A percentile compares a stretch with the other conserved stretches of the same genome.
Conservation (phyloP, 352 stramenopile species). For the Pythium phragmitis region DNA sequence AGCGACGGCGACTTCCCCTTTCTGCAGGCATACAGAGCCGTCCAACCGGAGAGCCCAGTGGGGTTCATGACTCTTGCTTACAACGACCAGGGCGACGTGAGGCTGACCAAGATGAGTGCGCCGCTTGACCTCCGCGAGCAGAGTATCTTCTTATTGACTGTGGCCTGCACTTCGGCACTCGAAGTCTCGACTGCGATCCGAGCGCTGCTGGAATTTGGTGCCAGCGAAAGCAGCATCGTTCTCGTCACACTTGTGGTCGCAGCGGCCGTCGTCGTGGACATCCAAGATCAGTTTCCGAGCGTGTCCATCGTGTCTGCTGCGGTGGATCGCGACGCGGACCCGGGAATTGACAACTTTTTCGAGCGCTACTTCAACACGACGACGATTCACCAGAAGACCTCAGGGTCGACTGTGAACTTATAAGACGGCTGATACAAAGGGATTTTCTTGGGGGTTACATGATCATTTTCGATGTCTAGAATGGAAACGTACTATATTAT, state of each 20-base stretch:
- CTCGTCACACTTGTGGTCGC: slow-evolving; percentile 35
- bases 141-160: slow-evolving; percentile 32
- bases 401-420: slow-evolving; percentile 11
- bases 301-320: slow-evolving; percentile 30
- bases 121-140: slow-evolving; percentile 20
- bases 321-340: slow-evolving; percentile 31
- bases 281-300: slow-evolving; percentile 26
- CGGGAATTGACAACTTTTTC: slow-evolving; percentile 36
- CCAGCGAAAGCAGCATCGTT: slow-evolving; percentile 24
- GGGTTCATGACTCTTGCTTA: slow-evolving; percentile 29
- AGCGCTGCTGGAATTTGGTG: slow-evolving; percentile 35
- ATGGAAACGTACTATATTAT: no score
- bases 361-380: slow-evolving; percentile 36
- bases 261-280: slow-evolving; percentile 20
- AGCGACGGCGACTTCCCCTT: slow-evolving; percentile 27
- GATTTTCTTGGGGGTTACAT: background rate
- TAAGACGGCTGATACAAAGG: background rate
- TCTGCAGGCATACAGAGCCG: slow-evolving; percentile 26
- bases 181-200: slow-evolving; percentile 30
- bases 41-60: slow-evolving; percentile 23
- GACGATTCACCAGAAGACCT: slow-evolving; percentile 18
- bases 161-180: slow-evolving; percentile 22
- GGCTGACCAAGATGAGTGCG: slow-evolving; percentile 24
- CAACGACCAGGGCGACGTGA: background rate
- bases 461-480: background rate